Evolutionary conservation across 2,329 filamentous ascomycete genomes (phyloP).

Genomic region (Arthrinium phaeospermum): DNA sequence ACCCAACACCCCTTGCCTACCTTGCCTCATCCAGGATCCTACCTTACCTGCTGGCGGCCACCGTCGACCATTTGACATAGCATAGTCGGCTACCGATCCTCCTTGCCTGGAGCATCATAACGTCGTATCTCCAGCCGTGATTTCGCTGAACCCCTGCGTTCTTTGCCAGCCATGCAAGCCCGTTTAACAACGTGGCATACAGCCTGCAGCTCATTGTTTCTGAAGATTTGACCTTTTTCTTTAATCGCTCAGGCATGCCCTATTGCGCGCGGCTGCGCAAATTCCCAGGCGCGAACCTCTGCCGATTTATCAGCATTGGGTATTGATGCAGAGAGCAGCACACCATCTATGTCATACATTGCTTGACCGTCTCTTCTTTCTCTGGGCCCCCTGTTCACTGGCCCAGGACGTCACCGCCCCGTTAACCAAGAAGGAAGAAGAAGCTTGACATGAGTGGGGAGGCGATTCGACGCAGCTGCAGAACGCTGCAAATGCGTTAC

Average conservation of each 20-base stretch:
- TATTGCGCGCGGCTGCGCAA: not conserved
- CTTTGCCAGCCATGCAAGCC: conserved; percentile 31
- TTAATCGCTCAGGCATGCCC: not conserved
- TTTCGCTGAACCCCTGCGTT: conserved; percentile 26
- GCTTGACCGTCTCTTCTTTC: conserved; percentile 1
- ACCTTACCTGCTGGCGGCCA: not conserved
- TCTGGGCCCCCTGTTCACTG: not conserved
- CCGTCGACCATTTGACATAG: not conserved
- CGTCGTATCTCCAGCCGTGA: conserved; percentile 30
- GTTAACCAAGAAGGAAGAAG: not conserved
- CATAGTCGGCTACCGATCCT: not conserved
- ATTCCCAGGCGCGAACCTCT: not conserved
- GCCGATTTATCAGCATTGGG: conserved; percentile 6
- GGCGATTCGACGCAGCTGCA: conserved; percentile 6
- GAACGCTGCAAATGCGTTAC: not conserved
- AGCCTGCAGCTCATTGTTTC: conserved; percentile 29
- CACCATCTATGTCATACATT: conserved; percentile 14
- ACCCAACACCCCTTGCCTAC: not conserved
- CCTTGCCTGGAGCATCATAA: conserved; percentile 20
- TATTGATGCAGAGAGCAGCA: conserved; percentile 14
- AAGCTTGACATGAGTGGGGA: not conserved
- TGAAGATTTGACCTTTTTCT: not conserved
- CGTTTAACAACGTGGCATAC: conserved; percentile 36
- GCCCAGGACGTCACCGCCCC: not conserved
- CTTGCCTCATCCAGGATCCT: not conserved